Base-by-base conservation (phyloP, 306 rosid genomes). In the Arachis hypogaea region DNA sequence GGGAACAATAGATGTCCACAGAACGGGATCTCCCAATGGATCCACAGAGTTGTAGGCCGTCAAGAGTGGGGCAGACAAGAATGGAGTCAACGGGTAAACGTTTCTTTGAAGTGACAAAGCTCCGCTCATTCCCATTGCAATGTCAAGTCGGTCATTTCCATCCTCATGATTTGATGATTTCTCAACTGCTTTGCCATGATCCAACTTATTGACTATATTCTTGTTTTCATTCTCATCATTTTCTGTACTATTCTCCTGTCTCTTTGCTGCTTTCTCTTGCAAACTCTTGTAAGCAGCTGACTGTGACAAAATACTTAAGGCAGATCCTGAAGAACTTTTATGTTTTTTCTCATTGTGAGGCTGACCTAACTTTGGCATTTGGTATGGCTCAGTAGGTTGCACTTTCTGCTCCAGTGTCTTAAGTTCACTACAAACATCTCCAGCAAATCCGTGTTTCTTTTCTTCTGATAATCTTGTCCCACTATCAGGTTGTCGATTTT, bases 281-380 rank as follows among this genome's bases (percentile, higher is more conserved):
- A 88, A 82, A 77, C 84, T 87, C 87, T 92, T 92, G 83, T 88
- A 94, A 63, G 99, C 99, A 56, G 97, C 85, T 54, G 99, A 95
- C 29, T 89, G 87, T 1, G 96, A 92, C 82, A 95, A 84, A 75
- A 92, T 88, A 84, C 88, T 95, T 82, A 90, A 82, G 71, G 99
- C 99, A 62, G 99, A 87, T 69, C 87, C 84, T 12, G 83, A 77
- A 66, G 93, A 80, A 66, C 84, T 82, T 80, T 58, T 85, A 33
- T 76, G 84, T 62, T 86, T 89, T 77, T 84, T 88, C 58, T 70
- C 83, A 52, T 81, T 88, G 78, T 65, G 87, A 61, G 59, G 74
- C 61, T 65, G 52, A 22, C 98, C 99, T 79, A 95, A 81, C 75
- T 75, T 73, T 3, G 99, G 99, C 92, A 95, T 88, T 87, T 90